Evolutionary conservation across 768 basidiomycete genomes (phyloP).

Genomic region (Leccinellum albellum): DNA sequence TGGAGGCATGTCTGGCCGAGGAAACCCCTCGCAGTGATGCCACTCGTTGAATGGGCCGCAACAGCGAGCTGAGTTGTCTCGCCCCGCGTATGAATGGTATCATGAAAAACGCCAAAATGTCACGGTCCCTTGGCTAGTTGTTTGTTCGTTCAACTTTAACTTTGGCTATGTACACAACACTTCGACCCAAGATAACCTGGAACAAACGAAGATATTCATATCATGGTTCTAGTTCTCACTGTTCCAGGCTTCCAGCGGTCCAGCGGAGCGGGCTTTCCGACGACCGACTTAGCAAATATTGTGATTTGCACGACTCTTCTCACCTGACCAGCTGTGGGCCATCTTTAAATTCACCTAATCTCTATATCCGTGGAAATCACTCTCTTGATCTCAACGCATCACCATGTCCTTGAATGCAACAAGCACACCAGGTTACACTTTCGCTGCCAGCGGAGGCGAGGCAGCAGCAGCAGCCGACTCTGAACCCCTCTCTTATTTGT

Average conservation of each 20-base stretch:
- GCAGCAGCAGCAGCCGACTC: constrained; percentile 2
- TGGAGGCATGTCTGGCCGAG: constrained; percentile 12
- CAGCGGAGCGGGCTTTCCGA: constrained; percentile 2
- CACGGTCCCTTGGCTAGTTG: background rate
- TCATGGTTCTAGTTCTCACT: background rate
- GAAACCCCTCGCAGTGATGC: background rate
- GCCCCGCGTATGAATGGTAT: constrained; percentile 5
- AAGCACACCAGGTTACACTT: constrained; percentile 29
- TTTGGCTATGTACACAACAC: background rate
- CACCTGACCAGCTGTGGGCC: background rate
- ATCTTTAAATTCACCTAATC: background rate
- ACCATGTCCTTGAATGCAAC: background rate
- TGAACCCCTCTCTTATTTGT: constrained; percentile 29
- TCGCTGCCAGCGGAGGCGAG: constrained; percentile 19
- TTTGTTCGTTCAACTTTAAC: no score
- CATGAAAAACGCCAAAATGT: background rate
- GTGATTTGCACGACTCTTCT: background rate
- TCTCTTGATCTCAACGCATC: background rate
- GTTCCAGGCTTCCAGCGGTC: background rate
- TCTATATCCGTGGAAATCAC: background rate
- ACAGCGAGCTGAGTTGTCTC: constrained; percentile 5
- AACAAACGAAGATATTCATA: background rate
- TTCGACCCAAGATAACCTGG: background rate
- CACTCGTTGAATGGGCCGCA: constrained; percentile 2
- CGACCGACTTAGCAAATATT: background rate